A percentile compares a stretch with the other conserved stretches of the same genome.
These are phyloP conservation scores for Proliferodiscus dingleyae DNA, from an alignment of 2,329 filamentous ascomycete species.

Conservation along the genomic window DNA sequence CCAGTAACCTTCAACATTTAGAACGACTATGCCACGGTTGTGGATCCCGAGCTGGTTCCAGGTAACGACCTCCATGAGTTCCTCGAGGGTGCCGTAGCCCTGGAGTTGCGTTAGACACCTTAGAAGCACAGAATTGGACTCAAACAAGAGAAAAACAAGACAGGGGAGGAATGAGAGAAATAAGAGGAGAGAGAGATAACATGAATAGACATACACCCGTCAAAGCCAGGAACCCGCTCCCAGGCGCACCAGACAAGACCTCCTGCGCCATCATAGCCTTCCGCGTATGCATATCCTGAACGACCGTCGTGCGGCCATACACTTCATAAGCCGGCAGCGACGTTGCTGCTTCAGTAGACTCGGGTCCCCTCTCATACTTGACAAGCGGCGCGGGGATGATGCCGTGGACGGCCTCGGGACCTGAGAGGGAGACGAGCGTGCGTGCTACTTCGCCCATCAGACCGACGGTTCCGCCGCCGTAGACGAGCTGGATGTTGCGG, in stretches of 20 bases:
- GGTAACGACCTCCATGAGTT: slow-evolving; percentile 84
- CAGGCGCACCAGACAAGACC: slow-evolving; percentile 74
- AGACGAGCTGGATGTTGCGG: slow-evolving; percentile 81
- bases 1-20: slow-evolving; percentile 90
- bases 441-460: slow-evolving; percentile 93
- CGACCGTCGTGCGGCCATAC: slow-evolving; percentile 83
- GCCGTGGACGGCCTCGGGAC: slow-evolving; percentile 79
- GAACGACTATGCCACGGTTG: slow-evolving; percentile 68
- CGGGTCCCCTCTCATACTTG: slow-evolving; percentile 65
- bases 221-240: slow-evolving; percentile 84
- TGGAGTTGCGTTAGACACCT: too few species aligned
- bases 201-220: too few species aligned
- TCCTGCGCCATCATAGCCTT: slow-evolving; percentile 91
- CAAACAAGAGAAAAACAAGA: not conserved
- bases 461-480: slow-evolving; percentile 89
- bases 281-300: slow-evolving; percentile 92
- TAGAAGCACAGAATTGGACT: not conserved
- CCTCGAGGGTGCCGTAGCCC: slow-evolving; percentile 93
- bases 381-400: slow-evolving; percentile 88
- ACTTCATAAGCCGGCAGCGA: slow-evolving; percentile 40
- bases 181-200: too few species aligned
- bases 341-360: slow-evolving; percentile 18
- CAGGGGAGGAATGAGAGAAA: not conserved
- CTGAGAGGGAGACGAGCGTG: slow-evolving; percentile 76
- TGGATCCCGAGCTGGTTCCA: slow-evolving; percentile 99